Evolutionary conservation across 2,329 filamentous ascomycete species (phyloP).

Genomic region (Xenoacremonium recifei): DNA sequence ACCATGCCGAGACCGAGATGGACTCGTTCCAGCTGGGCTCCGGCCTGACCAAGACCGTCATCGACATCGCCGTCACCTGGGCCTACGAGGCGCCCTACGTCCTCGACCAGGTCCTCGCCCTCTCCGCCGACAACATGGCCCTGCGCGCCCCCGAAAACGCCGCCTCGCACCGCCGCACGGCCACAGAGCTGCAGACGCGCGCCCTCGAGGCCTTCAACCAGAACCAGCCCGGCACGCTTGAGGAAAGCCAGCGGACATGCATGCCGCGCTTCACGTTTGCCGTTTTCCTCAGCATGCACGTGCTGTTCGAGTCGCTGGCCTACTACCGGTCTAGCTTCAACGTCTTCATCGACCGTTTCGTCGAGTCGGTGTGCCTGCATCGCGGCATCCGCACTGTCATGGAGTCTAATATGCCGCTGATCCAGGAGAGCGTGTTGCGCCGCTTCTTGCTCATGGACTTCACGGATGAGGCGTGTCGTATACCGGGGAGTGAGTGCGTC

Average conservation of each 20-base stretch:
- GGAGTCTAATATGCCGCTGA: constrained; percentile 30
- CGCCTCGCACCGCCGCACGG: constrained; percentile 28
- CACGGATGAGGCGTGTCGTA: constrained; percentile 9
- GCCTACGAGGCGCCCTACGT: constrained; percentile 40
- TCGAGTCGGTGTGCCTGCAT: constrained; percentile 41
- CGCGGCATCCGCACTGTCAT: constrained; percentile 41
- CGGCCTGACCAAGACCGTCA: constrained; percentile 19
- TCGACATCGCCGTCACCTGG: constrained; percentile 32
- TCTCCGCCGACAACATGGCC: constrained; percentile 41
- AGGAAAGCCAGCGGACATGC: constrained; percentile 23
- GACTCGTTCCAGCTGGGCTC: constrained; percentile 17
- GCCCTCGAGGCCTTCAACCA: constrained; percentile 39
- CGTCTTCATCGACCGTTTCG: constrained; percentile 38
- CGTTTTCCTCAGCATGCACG: constrained; percentile 42
- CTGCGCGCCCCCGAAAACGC: constrained; percentile 17
- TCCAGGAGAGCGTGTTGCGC: constrained; percentile 35
- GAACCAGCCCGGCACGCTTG: constrained; percentile 24
- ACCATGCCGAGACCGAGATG: constrained; percentile 32
- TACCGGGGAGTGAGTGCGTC: constrained; percentile 24
- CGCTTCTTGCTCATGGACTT: constrained; percentile 22
- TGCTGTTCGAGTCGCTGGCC: constrained; percentile 45
- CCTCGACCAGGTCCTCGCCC: constrained; percentile 46
- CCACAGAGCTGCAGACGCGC: constrained; percentile 44
- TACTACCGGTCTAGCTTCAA: constrained; percentile 37
- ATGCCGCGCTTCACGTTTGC: constrained; percentile 46